A percentile compares a stretch with the other conserved stretches of the same genome.
Evolutionary conservation across 1,284 basidiomycete species (phyloP).

Genomic region (Cutaneotrichosporon dermatis): DNA sequence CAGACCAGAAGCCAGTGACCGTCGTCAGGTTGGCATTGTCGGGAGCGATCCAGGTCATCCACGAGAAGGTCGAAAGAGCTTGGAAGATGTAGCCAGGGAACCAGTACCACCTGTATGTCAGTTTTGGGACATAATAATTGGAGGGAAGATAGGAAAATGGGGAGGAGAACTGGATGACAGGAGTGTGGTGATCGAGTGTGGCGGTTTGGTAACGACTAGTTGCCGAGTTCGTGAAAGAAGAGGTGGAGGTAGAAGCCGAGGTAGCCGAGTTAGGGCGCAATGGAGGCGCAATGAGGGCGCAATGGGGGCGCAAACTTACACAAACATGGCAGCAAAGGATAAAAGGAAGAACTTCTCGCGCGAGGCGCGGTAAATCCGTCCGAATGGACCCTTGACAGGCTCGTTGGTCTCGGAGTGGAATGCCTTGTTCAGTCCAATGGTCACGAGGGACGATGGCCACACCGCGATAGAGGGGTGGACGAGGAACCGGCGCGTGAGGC

Average conservation of each 20-base stretch:
- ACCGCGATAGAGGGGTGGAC: constrained; percentile 52
- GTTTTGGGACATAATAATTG: too few species aligned
- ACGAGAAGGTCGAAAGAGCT: constrained; percentile 55
- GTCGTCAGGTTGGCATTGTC: constrained; percentile 15
- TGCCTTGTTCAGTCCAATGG: constrained; percentile 51
- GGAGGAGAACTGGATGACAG: too few species aligned
- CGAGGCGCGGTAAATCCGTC: constrained; percentile 36
- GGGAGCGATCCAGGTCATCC: constrained; percentile 55
- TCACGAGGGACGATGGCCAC: constrained; percentile 50
- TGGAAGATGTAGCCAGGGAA: constrained; percentile 20
- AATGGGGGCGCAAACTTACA: neutral
- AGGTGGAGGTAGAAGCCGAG: too few species aligned
- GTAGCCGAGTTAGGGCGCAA: too few species aligned
- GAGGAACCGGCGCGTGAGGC: constrained; percentile 52
- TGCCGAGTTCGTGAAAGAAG: too few species aligned
- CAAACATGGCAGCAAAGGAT: neutral
- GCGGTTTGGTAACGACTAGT: too few species aligned
- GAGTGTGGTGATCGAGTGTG: too few species aligned
- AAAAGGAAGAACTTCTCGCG: constrained; percentile 26
- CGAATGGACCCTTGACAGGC: constrained; percentile 45
- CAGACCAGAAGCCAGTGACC: constrained; percentile 20
- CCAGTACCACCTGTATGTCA: neutral
- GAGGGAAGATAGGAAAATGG: too few species aligned
- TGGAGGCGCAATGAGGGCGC: too few species aligned
- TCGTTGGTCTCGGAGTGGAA: constrained; percentile 46